A percentile compares a stretch with the other conserved stretches of the same genome.
These are phyloP conservation scores for Trichophyton benhamiae DNA, from an alignment of 2,329 filamentous ascomycete genomes.

Conservation along the genomic window DNA sequence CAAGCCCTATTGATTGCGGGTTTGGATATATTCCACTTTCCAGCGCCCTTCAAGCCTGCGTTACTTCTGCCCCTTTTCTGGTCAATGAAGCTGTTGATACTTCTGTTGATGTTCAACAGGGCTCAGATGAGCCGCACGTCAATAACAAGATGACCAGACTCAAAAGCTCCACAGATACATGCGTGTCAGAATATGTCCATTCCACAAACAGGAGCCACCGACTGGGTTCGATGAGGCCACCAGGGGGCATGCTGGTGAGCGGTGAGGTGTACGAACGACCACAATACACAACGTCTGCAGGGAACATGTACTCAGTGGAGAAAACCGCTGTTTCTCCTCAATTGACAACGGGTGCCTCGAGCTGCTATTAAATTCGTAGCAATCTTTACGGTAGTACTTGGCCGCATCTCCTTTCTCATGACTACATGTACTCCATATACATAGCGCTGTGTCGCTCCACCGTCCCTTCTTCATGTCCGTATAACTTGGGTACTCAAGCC, in stretches of 20 bases:
- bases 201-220: neutral
- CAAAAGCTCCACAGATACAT: neutral
- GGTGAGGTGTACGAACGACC: conserved; percentile 8
- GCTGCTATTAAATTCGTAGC: neutral
- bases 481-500: neutral
- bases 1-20: conserved; percentile 9
- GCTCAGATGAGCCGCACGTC: neutral
- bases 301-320: neutral
- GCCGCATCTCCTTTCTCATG: neutral
- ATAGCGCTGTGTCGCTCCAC: neutral
- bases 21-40: conserved; percentile 15
- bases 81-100: neutral
- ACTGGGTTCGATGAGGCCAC: neutral
- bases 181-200: conserved; percentile 6
- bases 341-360: neutral
- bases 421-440: neutral
- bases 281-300: neutral
- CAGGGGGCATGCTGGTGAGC: conserved; percentile 5
- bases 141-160: neutral
- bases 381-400: neutral
- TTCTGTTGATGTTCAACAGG: neutral
- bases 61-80: conserved; percentile 1
- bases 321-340: neutral
- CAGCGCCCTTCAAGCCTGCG: conserved; percentile 4
- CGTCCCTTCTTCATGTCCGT: neutral